Conservation (phyloP, 225 moss, liverwort and hornwort species). For the Physcomitrium patens region DNA sequence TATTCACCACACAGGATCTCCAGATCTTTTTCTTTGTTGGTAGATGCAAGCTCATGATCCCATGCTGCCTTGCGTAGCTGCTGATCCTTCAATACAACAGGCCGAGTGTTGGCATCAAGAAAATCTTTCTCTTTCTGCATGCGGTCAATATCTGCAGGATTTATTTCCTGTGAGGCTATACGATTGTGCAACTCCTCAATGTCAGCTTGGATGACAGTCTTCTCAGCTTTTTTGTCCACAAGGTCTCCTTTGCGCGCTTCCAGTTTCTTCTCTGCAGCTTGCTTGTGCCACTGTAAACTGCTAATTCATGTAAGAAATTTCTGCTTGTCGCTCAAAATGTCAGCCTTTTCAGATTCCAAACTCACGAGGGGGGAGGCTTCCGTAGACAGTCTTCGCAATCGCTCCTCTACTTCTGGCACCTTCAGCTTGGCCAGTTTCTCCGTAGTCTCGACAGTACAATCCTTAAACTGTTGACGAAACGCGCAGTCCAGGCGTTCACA, state of each 20-base stretch:
- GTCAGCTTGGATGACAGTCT: conserved; percentile 50
- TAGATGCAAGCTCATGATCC: conserved; percentile 76
- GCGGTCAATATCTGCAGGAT: conserved; percentile 75
- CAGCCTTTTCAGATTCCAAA: conserved; percentile 61
- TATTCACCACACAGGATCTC: conserved; percentile 60
- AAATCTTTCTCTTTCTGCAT: conserved; percentile 86
- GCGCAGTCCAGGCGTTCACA: conserved; percentile 39
- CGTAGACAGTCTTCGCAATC: conserved; percentile 44
- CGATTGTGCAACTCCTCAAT: conserved; percentile 70
- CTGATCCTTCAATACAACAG: conserved; percentile 61
- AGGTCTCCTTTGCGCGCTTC: conserved; percentile 77
- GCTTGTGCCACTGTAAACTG: conserved; percentile 67
- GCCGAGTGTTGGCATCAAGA: conserved; percentile 65
- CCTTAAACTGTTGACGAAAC: conserved; percentile 53
- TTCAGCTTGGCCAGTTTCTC: conserved; percentile 50
- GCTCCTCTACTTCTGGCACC: conserved; percentile 53
- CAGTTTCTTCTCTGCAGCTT: conserved; percentile 76
- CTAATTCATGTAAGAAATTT: conserved; percentile 66
- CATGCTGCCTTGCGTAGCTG: conserved; percentile 78
- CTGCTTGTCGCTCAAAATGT: conserved; percentile 74
- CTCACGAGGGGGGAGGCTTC: conserved; percentile 59
- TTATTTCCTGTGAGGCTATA: conserved; percentile 72
- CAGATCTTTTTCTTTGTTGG: conserved; percentile 72
- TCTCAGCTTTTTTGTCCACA: conserved; percentile 69
- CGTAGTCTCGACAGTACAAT: conserved; percentile 40